These are phyloP conservation scores for Dujonia santamariae DNA, from an alignment of 1,139 yeast genomes.

Conservation along the genomic window DNA sequence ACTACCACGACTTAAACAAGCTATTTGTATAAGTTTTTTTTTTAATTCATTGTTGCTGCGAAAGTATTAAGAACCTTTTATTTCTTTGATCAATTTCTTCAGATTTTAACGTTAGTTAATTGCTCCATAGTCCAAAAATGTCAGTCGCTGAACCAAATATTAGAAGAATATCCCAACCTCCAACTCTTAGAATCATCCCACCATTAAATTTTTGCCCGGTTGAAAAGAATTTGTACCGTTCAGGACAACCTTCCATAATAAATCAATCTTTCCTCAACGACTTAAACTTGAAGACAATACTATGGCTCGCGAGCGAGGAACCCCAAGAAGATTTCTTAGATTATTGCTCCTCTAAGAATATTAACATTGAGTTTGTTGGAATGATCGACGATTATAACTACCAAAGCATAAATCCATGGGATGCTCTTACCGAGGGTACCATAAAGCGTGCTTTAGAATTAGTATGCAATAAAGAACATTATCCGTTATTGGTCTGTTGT, in stretches of 20 bases:
- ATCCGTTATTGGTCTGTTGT: constrained; percentile 87
- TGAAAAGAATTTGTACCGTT: constrained; percentile 77
- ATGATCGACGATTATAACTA: constrained; percentile 55
- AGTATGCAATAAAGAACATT: constrained; percentile 65
- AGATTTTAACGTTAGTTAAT: too few species aligned
- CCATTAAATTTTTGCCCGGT: constrained; percentile 96
- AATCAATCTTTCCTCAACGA: constrained; percentile 82
- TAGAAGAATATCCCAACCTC: constrained; percentile 36
- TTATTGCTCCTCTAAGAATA: constrained; percentile 70
- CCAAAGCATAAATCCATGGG: constrained; percentile 75
- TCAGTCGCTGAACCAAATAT: too few species aligned
- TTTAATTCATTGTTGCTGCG: too few species aligned
- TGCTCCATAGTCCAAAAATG: too few species aligned
- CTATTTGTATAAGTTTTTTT: too few species aligned
- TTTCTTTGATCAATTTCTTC: too few species aligned
- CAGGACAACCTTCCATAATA: constrained; percentile 96
- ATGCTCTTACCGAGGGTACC: constrained; percentile 83
- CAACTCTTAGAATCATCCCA: constrained; percentile 73
- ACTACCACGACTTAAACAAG: too few species aligned
- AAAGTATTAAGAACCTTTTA: too few species aligned
- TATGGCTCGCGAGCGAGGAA: constrained; percentile 95
- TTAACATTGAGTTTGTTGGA: constrained; percentile 63
- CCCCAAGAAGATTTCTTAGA: constrained; percentile 85
- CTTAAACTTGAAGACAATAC: constrained; percentile 70
- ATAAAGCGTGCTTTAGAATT: constrained; percentile 77